phyloP scores from a whole-genome alignment of 495 filamentous ascomycete genomes.

The Daldinia caldariorum region DNA sequence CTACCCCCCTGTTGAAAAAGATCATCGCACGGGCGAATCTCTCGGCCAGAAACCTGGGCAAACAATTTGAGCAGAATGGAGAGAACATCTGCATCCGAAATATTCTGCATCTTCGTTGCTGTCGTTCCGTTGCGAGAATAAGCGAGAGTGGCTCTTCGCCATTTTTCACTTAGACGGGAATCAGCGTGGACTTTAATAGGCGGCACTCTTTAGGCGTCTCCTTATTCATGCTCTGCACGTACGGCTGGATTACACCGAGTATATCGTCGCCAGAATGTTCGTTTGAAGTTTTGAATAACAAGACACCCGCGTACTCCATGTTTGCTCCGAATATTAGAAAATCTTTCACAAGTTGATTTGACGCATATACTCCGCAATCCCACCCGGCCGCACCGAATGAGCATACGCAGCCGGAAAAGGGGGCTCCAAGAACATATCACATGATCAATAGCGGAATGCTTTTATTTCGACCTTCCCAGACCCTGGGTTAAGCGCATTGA shows the following conservation, averaged over 20 bases:
- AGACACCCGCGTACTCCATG: slow-evolving; percentile 55
- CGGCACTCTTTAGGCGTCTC: slow-evolving; percentile 55
- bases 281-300: slow-evolving; percentile 50
- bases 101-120: not conserved
- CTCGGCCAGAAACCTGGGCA: slow-evolving; percentile 42
- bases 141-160: slow-evolving; percentile 46
- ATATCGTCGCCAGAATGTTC: slow-evolving; percentile 19
- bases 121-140: slow-evolving; percentile 43
- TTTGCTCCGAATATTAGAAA: slow-evolving; percentile 61
- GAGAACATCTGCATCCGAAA: slow-evolving; percentile 47
- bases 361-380: slow-evolving; percentile 54
- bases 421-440: slow-evolving; percentile 43
- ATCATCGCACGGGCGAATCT: slow-evolving; percentile 38
- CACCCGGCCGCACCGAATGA: slow-evolving; percentile 47
- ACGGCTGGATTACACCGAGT: slow-evolving; percentile 48
- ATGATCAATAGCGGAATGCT: slow-evolving; percentile 24
- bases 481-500: slow-evolving; percentile 61
- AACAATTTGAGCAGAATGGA: slow-evolving; percentile 44
- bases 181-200: slow-evolving; percentile 57
- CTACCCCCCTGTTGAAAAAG: slow-evolving; percentile 44
- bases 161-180: slow-evolving; percentile 47
- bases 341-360: slow-evolving; percentile 49
- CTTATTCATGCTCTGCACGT: slow-evolving; percentile 53
- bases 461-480: slow-evolving; percentile 27
- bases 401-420: slow-evolving; percentile 30